Evolutionary conservation across 2,329 filamentous ascomycete species (phyloP), one percentile per base, ranked within the genome.

Genomic region (Teratosphaeria zuluensis): DNA sequence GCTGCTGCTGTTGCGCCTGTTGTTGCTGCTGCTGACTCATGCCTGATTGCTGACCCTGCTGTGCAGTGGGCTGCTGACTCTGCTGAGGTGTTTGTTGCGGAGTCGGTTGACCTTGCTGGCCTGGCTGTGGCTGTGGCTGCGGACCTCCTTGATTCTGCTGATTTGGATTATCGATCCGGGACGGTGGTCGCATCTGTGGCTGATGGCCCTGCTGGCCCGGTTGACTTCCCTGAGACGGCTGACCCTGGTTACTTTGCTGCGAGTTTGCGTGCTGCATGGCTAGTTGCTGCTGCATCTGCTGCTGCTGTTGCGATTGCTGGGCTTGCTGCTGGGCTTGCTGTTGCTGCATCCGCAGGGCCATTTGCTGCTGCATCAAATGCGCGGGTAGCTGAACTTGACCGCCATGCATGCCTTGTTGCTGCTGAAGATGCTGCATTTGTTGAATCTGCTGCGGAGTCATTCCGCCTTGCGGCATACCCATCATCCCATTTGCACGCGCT

Each of bases 371-470:
- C 51, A 65, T 63, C 16, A 66, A 54, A 54, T 66, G 63, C 19
- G 59, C 59, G 3, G 64, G 58, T 12, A 66, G 59, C 35, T 64
- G 62, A 12, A 63, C 61, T 16, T 51, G 54, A 14, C 30, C 32
- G n/a, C 54, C 54, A 71, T 61, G 65, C 14, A 56, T 54, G 11
- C 69, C 9, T 63, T 64, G 62, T 56, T 73, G 70, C 32, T 69
- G 71, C 32, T 66, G 67, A 61, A 73, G 71, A 31, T 64, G 61
- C 51, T 70, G 69, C 62, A 84, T 76, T 52, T 80, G 78, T 53
- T 79, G 74, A 35, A 81, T 71, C 65, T 83, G 81, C 59, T 81
- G 79, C 24, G 72, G 73, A 53, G 72, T 81, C 68, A 84, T 78
- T 60, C 75, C 56, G 57, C 62, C 59, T 31, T 66, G 66, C 59